Evolutionary conservation across 768 basidiomycete species (phyloP).

Genomic region (Lentinula raphanica): DNA sequence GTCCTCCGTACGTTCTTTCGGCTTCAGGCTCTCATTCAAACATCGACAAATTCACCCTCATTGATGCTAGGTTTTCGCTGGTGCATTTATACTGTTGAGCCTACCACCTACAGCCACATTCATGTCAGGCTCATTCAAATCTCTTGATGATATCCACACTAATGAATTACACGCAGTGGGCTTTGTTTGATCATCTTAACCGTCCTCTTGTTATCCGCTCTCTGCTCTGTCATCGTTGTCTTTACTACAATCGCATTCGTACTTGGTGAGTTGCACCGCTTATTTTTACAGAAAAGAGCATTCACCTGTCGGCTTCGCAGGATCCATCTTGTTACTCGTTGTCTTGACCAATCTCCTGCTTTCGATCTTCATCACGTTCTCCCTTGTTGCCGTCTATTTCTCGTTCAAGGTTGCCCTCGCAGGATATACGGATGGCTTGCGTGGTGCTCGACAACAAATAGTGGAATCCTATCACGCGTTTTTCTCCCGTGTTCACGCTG

Average conservation of each 20-base stretch:
- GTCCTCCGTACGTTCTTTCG: not conserved
- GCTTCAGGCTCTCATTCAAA: too few relatives aligned
- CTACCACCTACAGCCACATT: slow-evolving; percentile 24
- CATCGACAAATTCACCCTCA: too few relatives aligned
- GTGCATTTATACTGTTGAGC: slow-evolving; percentile 21
- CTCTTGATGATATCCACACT: not conserved
- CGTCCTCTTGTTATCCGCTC: slow-evolving; percentile 20
- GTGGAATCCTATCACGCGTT: slow-evolving; percentile 19
- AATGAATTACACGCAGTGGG: slow-evolving; percentile 17
- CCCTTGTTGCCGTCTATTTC: slow-evolving; percentile 18
- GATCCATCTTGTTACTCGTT: slow-evolving; percentile 18
- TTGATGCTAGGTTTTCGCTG: slow-evolving; percentile 21
- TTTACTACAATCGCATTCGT: slow-evolving; percentile 16
- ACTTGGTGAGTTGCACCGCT: slow-evolving; percentile 15
- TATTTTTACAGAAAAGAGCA: not conserved
- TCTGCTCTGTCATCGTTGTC: slow-evolving; percentile 15
- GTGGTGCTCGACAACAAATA: slow-evolving; percentile 24
- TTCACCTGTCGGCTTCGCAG: not conserved
- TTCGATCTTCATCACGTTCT: slow-evolving; percentile 19
- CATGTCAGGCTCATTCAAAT: slow-evolving; percentile 16
- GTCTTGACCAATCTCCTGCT: slow-evolving; percentile 22
- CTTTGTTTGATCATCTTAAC: slow-evolving; percentile 22
- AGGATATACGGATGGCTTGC: slow-evolving; percentile 17
- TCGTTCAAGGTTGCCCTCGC: slow-evolving; percentile 20
- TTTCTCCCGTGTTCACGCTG: slow-evolving; percentile 11